These are phyloP conservation scores for Drechslerella stenobrocha DNA, from an alignment of 2,329 filamentous ascomycete genomes.

Conservation along the genomic window DNA sequence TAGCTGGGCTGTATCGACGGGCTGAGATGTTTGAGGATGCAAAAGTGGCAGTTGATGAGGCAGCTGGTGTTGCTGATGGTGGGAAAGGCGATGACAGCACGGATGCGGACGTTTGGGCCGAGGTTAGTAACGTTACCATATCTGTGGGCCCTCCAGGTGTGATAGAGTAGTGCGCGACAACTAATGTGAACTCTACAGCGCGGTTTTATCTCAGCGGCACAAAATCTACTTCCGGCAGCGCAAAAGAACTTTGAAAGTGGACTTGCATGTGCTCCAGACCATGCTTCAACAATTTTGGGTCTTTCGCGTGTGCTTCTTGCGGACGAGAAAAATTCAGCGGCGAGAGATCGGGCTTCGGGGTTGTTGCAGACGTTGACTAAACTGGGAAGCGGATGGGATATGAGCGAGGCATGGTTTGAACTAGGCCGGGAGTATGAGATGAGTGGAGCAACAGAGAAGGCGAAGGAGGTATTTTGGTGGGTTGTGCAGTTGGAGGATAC, in stretches of 20 bases:
- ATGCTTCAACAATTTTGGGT: constrained; percentile 76
- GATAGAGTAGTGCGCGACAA: too few species aligned
- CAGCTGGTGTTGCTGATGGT: constrained; percentile 75
- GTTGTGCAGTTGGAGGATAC: constrained; percentile 92
- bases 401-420: constrained; percentile 88
- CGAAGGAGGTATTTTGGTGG: constrained; percentile 95
- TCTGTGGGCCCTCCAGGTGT: too few species aligned
- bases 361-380: constrained; percentile 82
- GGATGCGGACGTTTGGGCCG: constrained; percentile 70
- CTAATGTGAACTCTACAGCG: constrained; percentile 60
- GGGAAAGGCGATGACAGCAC: constrained; percentile 56
- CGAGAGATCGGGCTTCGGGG: constrained; percentile 83
- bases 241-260: constrained; percentile 79
- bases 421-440: constrained; percentile 86
- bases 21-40: constrained; percentile 79
- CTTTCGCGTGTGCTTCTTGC: constrained; percentile 77
- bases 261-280: constrained; percentile 75
- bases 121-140: constrained; percentile 64
- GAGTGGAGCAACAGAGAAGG: constrained; percentile 79
- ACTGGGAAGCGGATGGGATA: constrained; percentile 84
- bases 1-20: constrained; percentile 82
- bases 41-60: constrained; percentile 77
- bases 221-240: constrained; percentile 68
- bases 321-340: constrained; percentile 64
- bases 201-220: constrained; percentile 68